These are phyloP conservation scores for Nemania sp. DNA, from an alignment of 2,329 filamentous ascomycete genomes.

Conservation along the genomic window DNA sequence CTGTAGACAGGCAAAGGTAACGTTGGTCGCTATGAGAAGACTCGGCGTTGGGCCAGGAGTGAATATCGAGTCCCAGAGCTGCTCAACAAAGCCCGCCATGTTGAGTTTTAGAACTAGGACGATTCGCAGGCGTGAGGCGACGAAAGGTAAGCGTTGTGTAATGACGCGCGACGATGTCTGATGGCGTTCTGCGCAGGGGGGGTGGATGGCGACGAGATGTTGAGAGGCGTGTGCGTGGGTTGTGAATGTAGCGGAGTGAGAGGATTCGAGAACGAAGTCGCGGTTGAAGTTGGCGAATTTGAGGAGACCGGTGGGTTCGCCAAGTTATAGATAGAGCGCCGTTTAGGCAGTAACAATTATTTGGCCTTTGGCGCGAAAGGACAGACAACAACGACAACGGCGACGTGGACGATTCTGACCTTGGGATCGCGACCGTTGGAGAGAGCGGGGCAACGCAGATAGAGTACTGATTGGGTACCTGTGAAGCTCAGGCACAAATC, in stretches of 20 bases:
- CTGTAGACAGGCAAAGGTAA: constrained; percentile 84
- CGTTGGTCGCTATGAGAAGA: constrained; percentile 87
- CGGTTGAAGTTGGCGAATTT: background rate
- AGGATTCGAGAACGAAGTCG: constrained; percentile 7
- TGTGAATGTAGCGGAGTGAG: constrained; percentile 1
- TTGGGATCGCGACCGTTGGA: constrained; percentile 22
- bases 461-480: background rate
- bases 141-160: background rate
- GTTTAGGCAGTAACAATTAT: constrained; percentile 19
- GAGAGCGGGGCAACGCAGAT: constrained; percentile 21
- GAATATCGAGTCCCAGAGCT: constrained; percentile 92
- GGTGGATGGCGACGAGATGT: constrained; percentile 9
- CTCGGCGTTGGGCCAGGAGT: constrained; percentile 87
- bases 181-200: constrained; percentile 1
- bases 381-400: constrained; percentile 17
- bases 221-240: constrained; percentile 1
- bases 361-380: constrained; percentile 18
- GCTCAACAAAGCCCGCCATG: constrained; percentile 68
- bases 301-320: background rate
- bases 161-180: constrained; percentile 31
- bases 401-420: constrained; percentile 19
- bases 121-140: constrained; percentile 11
- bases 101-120: constrained; percentile 13
- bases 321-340: constrained; percentile 7
- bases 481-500: background rate